phyloP scores from a whole-genome alignment of 352 stramenopile genomes.

The Pythium grandisporangium region DNA sequence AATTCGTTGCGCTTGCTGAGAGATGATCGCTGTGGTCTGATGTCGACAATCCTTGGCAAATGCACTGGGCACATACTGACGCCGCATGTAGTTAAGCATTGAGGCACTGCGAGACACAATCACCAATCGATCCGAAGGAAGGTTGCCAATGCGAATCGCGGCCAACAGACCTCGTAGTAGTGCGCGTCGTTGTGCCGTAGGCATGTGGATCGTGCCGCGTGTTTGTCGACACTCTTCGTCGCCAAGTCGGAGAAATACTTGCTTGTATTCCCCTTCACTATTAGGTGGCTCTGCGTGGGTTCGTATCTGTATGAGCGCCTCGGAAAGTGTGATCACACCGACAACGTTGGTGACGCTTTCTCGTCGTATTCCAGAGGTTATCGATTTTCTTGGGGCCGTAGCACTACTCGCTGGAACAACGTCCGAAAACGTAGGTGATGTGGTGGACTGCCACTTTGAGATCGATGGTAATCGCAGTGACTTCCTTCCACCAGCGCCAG shows the following conservation, averaged over 20 bases:
- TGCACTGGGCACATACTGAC: conserved; percentile 18
- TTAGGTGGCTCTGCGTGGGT: neutral
- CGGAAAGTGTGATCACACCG: conserved; percentile 9
- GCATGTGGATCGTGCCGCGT: conserved; percentile 1
- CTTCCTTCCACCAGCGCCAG: too few relatives aligned
- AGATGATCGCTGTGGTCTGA: too few relatives aligned
- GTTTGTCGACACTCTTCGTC: conserved; percentile 14
- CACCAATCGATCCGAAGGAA: conserved; percentile 12
- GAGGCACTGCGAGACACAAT: conserved; percentile 18
- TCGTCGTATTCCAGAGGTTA: too few relatives aligned
- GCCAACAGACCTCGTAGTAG: conserved; percentile 17
- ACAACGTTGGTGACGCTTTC: neutral
- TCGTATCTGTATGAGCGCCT: conserved; percentile 3
- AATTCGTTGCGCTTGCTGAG: too few relatives aligned
- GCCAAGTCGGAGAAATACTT: conserved; percentile 5
- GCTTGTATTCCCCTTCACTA: neutral
- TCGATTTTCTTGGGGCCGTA: too few relatives aligned
- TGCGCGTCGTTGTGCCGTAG: conserved; percentile 9
- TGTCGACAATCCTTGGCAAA: conserved; percentile 27
- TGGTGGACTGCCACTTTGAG: neutral
- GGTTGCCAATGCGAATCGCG: conserved; percentile 18
- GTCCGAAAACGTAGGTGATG: neutral
- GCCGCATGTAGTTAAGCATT: conserved; percentile 16
- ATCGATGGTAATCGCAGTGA: conserved; percentile 1
- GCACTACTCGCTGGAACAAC: neutral